Evolutionary conservation across 345 rosid genomes (phyloP).

Genomic region (Hypericum androsaemum): DNA sequence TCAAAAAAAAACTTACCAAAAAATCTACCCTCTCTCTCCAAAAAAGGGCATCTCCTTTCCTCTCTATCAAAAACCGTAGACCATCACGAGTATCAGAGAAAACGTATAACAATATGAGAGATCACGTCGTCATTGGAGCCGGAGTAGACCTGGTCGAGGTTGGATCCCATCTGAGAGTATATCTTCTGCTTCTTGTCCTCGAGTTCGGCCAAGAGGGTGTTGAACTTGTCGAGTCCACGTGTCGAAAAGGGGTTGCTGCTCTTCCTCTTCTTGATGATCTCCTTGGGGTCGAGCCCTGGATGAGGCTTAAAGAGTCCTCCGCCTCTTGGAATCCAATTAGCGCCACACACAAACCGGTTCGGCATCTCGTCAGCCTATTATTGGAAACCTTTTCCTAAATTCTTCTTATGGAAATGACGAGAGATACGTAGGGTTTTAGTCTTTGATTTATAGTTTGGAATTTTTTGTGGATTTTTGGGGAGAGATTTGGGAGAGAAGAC

Average conservation of each 20-base stretch:
- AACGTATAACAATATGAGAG: too few relatives aligned
- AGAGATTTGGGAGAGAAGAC: too few relatives aligned
- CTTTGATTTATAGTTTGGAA: too few relatives aligned
- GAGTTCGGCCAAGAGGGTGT: slow-evolving; percentile 47
- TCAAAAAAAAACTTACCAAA: too few relatives aligned
- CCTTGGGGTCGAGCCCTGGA: slow-evolving; percentile 21
- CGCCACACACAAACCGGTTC: slow-evolving; percentile 31
- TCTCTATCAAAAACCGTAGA: too few relatives aligned
- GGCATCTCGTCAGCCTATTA: slow-evolving; percentile 15
- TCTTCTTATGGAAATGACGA: too few relatives aligned
- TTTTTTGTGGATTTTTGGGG: too few relatives aligned
- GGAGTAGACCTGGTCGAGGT: slow-evolving; percentile 17
- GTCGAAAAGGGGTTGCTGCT: slow-evolving; percentile 54
- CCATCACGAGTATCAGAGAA: too few relatives aligned
- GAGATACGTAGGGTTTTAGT: too few relatives aligned
- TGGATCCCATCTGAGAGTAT: slow-evolving; percentile 35
- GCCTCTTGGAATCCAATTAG: slow-evolving; percentile 19
- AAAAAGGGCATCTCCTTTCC: too few relatives aligned
- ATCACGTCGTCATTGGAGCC: slow-evolving; percentile 24
- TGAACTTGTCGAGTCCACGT: slow-evolving; percentile 70
- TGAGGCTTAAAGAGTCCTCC: slow-evolving; percentile 7
- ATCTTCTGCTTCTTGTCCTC: slow-evolving; percentile 50
- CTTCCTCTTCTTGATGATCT: slow-evolving; percentile 26
- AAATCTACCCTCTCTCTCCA: too few relatives aligned
- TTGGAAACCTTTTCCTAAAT: too few relatives aligned